Base-by-base conservation (phyloP, 208 protist species). In the Acanthamoeba culbertsoni region DNA sequence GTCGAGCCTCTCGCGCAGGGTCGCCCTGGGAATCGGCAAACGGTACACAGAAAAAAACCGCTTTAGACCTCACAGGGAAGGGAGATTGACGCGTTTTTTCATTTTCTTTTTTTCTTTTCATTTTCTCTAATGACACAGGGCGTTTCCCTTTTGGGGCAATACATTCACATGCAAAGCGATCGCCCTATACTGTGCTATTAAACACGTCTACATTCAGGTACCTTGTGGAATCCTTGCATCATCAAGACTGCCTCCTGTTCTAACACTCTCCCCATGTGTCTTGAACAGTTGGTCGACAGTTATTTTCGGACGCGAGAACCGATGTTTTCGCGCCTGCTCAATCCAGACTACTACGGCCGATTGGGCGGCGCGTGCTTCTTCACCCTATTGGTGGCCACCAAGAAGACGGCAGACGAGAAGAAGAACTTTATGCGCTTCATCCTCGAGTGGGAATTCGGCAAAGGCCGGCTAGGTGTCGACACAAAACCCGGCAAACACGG, bases 161-260 rank as follows among this genome's bases (percentile, higher is more conserved):
- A 89, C 79, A 55, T 35, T 89, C 45, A 89, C 40, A 8, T 46
- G 51, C 45, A 65, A 65, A 23, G 79, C 51, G 3, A 63, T 89
- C 79, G 62, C 79, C 2, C 45, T 37, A 40, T 89, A 89, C 53
- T 89, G 79, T 31, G 79, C 79, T 48, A 57, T 89, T 48, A 89
- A 89, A 48, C 35, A 89, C 16, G 33, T 63, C 48, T 89, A 89
- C 48, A 89, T 89, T 14, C 79, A 89, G 75, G 75, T 79, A 79
- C 8, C 31, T 14, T n/a, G n/a, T n/a, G n/a, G n/a, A 26, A 26
- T 23, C 63, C 63, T 75, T 40, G 12, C 35, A 7, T 23, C 35
- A n/a, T 23, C 35, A 7, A 14, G 12, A 14, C 35, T n/a, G 12
- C 10, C 63, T 75, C 12, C 35, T 23, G 63, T 23, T 14, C 12